phyloP scores from a whole-genome alignment of 306 rosid species.

The Cucurbita maxima region DNA sequence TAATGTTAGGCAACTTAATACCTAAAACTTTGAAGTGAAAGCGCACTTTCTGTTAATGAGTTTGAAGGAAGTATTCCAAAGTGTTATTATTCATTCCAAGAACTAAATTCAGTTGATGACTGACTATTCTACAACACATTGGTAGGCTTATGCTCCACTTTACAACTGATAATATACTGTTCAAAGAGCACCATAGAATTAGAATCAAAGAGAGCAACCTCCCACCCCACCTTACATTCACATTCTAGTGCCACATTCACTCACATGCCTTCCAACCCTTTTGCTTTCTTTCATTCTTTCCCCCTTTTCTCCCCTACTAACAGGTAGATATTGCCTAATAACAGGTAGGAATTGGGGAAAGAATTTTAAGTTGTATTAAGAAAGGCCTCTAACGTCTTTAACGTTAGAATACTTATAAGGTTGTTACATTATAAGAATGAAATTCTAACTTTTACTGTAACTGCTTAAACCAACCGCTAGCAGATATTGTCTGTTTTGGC shows the following conservation, averaged over 20 bases:
- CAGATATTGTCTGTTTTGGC: no score
- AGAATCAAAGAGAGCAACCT: not conserved
- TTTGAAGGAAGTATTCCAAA: not conserved
- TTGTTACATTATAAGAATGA: no score
- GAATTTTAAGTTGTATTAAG: not conserved
- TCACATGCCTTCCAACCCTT: constrained; percentile 1
- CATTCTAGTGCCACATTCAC: not conserved
- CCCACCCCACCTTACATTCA: not conserved
- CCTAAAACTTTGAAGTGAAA: not conserved
- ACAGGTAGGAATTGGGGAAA: not conserved
- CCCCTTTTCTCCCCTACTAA: not conserved
- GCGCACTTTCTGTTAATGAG: not conserved
- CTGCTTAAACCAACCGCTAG: no score
- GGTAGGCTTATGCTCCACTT: not conserved
- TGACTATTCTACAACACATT: not conserved
- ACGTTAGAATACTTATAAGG: no score
- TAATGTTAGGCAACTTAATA: not conserved
- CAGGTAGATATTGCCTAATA: no score
- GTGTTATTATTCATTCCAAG: not conserved
- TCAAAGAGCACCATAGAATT: not conserved
- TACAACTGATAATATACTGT: not conserved
- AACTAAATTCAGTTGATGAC: not conserved
- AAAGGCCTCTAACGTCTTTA: no score
- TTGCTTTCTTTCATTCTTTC: not conserved
- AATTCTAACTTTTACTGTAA: no score